phyloP scores from a whole-genome alignment of 2,329 filamentous ascomycete species.

The Botryosphaeria agaves region DNA sequence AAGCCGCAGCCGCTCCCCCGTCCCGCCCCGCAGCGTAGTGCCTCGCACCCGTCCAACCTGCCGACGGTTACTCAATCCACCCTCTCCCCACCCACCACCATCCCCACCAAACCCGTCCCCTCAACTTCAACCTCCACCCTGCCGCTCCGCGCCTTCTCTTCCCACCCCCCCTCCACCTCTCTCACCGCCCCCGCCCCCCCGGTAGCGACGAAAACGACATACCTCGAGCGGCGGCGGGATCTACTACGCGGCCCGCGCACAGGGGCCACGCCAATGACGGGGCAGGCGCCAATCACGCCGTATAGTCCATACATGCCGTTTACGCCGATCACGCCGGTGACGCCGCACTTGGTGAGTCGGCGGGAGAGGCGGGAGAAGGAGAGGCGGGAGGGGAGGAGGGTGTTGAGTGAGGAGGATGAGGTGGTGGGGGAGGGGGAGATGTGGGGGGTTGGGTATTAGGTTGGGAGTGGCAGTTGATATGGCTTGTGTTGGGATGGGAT shows the following conservation, averaged over 20 bases:
- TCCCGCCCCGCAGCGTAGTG: conserved; percentile 15
- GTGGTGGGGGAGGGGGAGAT: conserved; percentile 45
- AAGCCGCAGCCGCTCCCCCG: conserved; percentile 17
- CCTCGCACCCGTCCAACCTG: conserved; percentile 3
- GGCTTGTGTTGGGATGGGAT: no score
- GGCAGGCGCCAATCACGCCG: conserved; percentile 42
- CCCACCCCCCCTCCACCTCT: no score
- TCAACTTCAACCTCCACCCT: conserved; percentile 4
- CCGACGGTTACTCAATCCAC: conserved; percentile 4
- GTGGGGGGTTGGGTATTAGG: conserved; percentile 29
- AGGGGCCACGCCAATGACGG: conserved; percentile 7
- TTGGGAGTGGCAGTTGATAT: background rate
- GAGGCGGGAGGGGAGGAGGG: conserved; percentile 45
- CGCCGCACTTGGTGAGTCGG: conserved; percentile 54
- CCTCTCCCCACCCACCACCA: conserved; percentile 1
- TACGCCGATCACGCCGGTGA: conserved; percentile 57
- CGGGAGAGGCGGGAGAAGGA: conserved; percentile 53
- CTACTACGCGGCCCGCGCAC: conserved; percentile 10
- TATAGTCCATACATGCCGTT: conserved; percentile 70
- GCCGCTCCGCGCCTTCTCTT: conserved; percentile 2
- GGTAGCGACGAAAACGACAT: conserved; percentile 25
- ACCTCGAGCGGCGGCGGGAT: conserved; percentile 19
- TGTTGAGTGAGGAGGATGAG: conserved; percentile 33
- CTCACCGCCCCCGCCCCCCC: conserved; percentile 6
- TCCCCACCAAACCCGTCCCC: background rate